phyloP scores from a whole-genome alignment of 2,329 filamentous ascomycete species.

The Achaetomium macrosporum region DNA sequence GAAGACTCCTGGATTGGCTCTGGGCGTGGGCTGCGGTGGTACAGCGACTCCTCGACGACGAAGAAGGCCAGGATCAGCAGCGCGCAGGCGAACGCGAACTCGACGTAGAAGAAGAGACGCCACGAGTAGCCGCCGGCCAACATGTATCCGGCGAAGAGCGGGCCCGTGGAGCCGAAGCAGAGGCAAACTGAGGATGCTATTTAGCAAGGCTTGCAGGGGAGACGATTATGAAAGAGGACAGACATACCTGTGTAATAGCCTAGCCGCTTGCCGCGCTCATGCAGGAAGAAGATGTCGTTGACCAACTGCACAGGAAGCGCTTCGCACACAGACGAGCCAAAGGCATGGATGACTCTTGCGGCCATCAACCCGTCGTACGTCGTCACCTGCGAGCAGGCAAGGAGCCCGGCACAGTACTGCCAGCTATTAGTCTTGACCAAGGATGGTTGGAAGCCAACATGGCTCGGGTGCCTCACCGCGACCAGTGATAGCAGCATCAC shows the following conservation, averaged over 20 bases:
- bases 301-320: conserved; percentile 36
- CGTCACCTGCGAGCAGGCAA: conserved; percentile 30
- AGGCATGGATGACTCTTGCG: conserved; percentile 31
- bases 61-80: conserved; percentile 24
- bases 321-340: conserved; percentile 35
- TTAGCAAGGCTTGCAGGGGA: background rate
- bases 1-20: conserved; percentile 2
- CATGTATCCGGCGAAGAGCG: conserved; percentile 54
- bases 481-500: conserved; percentile 35
- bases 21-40: conserved; percentile 14
- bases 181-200: conserved; percentile 37
- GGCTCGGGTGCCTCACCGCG: conserved; percentile 25
- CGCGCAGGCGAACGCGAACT: conserved; percentile 40
- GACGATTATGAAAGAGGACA: background rate
- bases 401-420: conserved; percentile 33
- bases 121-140: conserved; percentile 51
- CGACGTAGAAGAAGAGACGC: conserved; percentile 54
- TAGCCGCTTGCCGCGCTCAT: conserved; percentile 43
- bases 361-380: conserved; percentile 32
- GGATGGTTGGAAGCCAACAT: background rate
- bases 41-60: conserved; percentile 23
- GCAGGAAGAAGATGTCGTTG: conserved; percentile 37
- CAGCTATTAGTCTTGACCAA: background rate
- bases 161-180: conserved; percentile 47
- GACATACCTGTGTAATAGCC: conserved; percentile 49